Conservation (phyloP, 2,329 filamentous ascomycete species). For the Hymenoscyphus linearis region DNA sequence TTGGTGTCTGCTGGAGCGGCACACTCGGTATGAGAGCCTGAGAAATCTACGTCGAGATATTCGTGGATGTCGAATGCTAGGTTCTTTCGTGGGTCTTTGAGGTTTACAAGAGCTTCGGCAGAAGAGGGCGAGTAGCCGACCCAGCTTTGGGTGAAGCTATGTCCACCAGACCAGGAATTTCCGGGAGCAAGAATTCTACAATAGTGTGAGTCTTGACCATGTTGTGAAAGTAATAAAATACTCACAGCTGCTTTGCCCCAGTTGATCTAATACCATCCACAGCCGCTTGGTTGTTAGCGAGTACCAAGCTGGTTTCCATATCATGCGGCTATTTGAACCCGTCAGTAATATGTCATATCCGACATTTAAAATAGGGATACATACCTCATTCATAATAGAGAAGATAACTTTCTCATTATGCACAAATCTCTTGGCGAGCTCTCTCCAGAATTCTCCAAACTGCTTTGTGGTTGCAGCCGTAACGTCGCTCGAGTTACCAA, state of each 20-base stretch:
- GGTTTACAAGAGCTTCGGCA: slow-evolving; percentile 37
- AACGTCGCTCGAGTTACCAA: slow-evolving; percentile 41
- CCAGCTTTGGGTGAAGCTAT: slow-evolving; percentile 39
- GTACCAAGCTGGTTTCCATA: slow-evolving; percentile 41
- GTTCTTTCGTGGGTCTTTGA: slow-evolving; percentile 43
- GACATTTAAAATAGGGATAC: background rate
- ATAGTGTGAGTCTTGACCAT: background rate
- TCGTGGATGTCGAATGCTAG: slow-evolving; percentile 47
- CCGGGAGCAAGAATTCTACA: slow-evolving; percentile 41
- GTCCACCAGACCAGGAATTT: slow-evolving; percentile 45
- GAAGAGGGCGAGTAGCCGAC: slow-evolving; percentile 34
- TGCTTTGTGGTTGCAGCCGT: slow-evolving; percentile 42
- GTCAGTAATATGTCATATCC: background rate
- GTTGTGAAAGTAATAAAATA: background rate
- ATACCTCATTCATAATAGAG: slow-evolving; percentile 59
- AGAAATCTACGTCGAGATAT: slow-evolving; percentile 46
- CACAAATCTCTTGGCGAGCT: slow-evolving; percentile 43
- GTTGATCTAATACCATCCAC: slow-evolving; percentile 40
- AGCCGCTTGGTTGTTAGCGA: slow-evolving; percentile 44
- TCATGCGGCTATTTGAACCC: slow-evolving; percentile 39
- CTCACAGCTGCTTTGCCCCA: slow-evolving; percentile 39
- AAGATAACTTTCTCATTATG: slow-evolving; percentile 50
- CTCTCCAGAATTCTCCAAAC: slow-evolving; percentile 44
- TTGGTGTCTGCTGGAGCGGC: slow-evolving; percentile 36
- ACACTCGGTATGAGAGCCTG: slow-evolving; percentile 39